These are phyloP conservation scores for Symbiodinium natans DNA, from an alignment of 73 alveolate genomes.

Conservation along the genomic window DNA sequence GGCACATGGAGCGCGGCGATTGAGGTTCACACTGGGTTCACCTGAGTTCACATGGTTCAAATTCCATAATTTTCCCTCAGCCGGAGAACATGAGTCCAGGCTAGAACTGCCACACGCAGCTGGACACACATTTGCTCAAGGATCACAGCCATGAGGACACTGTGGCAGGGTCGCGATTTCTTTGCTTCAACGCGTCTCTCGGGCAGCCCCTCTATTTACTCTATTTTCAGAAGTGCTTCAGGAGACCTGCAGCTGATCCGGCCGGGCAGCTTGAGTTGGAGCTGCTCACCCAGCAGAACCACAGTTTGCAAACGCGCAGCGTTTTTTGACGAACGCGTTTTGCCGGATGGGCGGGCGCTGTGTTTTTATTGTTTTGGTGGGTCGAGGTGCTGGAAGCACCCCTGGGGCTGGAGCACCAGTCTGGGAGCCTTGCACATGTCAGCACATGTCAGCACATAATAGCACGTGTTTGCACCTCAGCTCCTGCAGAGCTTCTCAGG, in stretches of 20 bases:
- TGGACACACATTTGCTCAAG: neutral
- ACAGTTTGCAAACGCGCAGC: no score
- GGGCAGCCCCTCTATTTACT: no score
- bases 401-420: constrained; percentile 37
- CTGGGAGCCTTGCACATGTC: neutral
- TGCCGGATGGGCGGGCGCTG: neutral
- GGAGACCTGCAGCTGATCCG: constrained; percentile 27
- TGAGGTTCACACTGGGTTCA: neutral
- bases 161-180: neutral
- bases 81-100: neutral
- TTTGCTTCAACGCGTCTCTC: neutral
- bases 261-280: constrained; percentile 49
- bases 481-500: neutral
- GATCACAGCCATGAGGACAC: neutral
- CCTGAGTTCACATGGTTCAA: neutral
- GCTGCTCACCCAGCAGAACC: neutral
- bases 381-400: constrained; percentile 56
- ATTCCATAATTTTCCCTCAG: neutral
- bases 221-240: no score
- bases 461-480: no score
- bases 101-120: neutral
- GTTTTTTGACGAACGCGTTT: neutral
- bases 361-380: neutral
- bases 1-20: constrained; percentile 52
- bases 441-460: neutral